A percentile compares a stretch with the other conserved stretches of the same genome.
Evolutionary conservation across 257 asterid genomes (phyloP).

Genomic region (Ehretia macrophylla): DNA sequence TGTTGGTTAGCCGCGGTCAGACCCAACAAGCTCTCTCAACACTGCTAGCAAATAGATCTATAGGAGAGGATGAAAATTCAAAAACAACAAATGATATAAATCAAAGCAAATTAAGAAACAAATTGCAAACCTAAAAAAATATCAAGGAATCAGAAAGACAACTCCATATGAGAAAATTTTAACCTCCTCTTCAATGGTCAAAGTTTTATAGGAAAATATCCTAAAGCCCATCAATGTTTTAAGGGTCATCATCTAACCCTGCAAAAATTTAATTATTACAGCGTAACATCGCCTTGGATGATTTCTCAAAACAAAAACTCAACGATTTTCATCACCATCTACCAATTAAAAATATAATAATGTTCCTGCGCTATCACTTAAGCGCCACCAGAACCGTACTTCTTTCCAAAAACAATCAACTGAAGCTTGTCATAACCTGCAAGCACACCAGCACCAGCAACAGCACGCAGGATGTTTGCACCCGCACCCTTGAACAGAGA

Average conservation of each 20-base stretch:
- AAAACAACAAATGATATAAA: too few species aligned
- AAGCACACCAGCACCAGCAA: slow-evolving; percentile 95
- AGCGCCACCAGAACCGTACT: slow-evolving; percentile 82
- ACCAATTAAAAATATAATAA: slow-evolving; percentile 8
- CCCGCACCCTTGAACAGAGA: slow-evolving; percentile 93
- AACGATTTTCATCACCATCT: slow-evolving; percentile 60
- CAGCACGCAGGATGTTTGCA: slow-evolving; percentile 86
- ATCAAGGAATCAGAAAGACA: background rate
- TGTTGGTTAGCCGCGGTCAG: too few species aligned
- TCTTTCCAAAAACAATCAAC: slow-evolving; percentile 77
- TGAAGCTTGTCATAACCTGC: slow-evolving; percentile 94
- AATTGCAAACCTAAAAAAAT: too few species aligned
- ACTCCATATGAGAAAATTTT: too few species aligned
- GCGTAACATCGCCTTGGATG: slow-evolving; percentile 13
- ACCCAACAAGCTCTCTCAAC: too few species aligned
- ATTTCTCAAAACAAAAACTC: slow-evolving; percentile 28
- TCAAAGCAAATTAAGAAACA: too few species aligned
- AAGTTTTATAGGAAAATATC: background rate
- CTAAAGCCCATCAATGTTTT: background rate
- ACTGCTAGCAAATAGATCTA: too few species aligned
- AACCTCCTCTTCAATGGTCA: background rate
- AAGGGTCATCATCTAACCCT: slow-evolving; percentile 10
- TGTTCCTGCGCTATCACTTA: slow-evolving; percentile 19
- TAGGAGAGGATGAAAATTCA: too few species aligned
- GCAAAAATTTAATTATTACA: slow-evolving; percentile 7